These are phyloP conservation scores for Ustilago esculenta DNA, from an alignment of 1,284 basidiomycete species.

Conservation along the genomic window DNA sequence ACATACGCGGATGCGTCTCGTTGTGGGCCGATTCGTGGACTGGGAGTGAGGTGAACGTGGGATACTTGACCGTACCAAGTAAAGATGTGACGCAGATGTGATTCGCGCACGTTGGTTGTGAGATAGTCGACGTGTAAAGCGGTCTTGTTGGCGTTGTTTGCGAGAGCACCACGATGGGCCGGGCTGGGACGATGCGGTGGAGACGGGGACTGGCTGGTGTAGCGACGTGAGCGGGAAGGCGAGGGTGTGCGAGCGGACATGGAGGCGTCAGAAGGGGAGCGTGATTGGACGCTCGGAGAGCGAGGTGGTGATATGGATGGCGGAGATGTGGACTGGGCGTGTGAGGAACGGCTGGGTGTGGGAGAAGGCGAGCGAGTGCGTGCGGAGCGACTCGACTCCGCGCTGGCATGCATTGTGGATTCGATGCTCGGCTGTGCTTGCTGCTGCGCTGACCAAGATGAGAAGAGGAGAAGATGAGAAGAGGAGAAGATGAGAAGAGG, in stretches of 20 bases:
- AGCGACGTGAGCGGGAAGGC: no score
- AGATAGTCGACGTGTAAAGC: conserved; percentile 36
- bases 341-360: background rate
- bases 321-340: background rate
- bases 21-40: background rate
- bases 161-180: no score
- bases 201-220: no score
- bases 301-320: background rate
- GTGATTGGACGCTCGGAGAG: no score
- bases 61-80: conserved; percentile 40
- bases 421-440: background rate
- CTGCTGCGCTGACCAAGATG: no score
- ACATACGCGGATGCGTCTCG: conserved; percentile 17
- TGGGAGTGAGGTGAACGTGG: conserved; percentile 8
- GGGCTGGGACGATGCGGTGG: no score
- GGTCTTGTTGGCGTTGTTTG: conserved; percentile 8
- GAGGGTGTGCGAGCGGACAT: conserved; percentile 1
- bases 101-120: conserved; percentile 27
- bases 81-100: conserved; percentile 50
- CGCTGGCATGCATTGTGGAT: conserved; percentile 6
- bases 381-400: conserved; percentile 11
- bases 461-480: no score
- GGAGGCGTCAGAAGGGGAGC: conserved; percentile 11
- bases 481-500: no score
- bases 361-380: background rate